Evolutionary conservation across 2,329 filamentous ascomycete genomes (phyloP), one percentile per base, ranked within the genome.

Genomic region (Claviceps purpurea): DNA sequence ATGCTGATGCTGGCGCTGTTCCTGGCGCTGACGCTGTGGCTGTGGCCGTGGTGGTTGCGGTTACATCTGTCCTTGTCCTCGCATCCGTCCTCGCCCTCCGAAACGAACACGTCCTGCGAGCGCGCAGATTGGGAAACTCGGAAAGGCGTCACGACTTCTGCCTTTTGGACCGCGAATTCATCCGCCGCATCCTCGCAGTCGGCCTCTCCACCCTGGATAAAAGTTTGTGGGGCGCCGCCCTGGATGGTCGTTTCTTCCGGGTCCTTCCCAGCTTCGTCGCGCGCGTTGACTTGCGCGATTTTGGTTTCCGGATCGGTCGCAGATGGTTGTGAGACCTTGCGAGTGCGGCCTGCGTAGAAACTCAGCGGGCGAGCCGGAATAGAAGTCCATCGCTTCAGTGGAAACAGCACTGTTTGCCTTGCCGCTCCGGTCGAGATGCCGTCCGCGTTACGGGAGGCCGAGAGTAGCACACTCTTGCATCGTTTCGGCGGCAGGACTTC

Each of bases 81-180:
- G 30, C 30, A 34, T 34, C 30, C 30, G 10, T 34, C 30, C 8
- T 34, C 30, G 3, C 10, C 10, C 30, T 34, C 30, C 10, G 30
- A 34, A 34, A 76, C 76, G 2, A 66, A 63, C 2, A 73, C 66
- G 2, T 75, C 73, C 0, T 76, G 77, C 37, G 70, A 70, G 56
- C 72, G 72, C 38, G 75, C 75, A 34, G 71, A 70, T 26, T 79
- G 71, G 3, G 78, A 81, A 8, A 81, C 69, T 39, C 78, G 70
- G 3, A 77, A 73, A 0, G 77, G 78, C 0, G 75, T 81, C 51
- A 81, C 56, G 34, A 81, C 77, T 58, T 79, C 70, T 2, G 77
- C 75, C 58, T 78, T 73, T 72, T 86, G 76, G 62, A 78, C 68
- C 62, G 70, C 59, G 22, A 57, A 56, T 62, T 76, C 58, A 59